phyloP scores from a whole-genome alignment of 345 rosid species.

The Lenwebbia sp. region DNA sequence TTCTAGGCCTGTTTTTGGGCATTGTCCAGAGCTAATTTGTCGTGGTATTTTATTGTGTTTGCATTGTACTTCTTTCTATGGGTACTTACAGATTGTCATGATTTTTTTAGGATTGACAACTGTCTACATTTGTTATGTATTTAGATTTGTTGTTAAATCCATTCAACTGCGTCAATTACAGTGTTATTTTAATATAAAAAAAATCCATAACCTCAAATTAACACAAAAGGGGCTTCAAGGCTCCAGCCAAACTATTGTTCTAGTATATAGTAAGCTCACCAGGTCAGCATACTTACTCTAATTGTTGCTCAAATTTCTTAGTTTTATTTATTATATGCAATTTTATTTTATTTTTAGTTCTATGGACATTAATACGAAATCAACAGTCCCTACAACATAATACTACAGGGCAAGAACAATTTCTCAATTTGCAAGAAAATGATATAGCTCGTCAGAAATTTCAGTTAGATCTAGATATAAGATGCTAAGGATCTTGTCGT shows the following conservation, averaged over 20 bases:
- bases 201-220: background rate
- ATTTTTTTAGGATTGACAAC: background rate
- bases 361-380: background rate
- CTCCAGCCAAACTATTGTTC: background rate
- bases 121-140: background rate
- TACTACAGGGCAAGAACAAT: background rate
- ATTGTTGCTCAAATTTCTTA: background rate
- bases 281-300: background rate
- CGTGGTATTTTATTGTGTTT: background rate
- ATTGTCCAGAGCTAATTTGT: background rate
- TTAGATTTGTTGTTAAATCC: background rate
- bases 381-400: background rate
- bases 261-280: background rate
- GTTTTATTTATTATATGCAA: background rate
- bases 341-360: background rate
- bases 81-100: background rate
- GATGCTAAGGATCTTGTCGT: background rate
- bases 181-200: no score
- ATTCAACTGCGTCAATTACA: background rate
- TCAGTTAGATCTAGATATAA: background rate
- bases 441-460: background rate
- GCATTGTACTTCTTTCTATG: background rate
- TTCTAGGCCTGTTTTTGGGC: background rate
- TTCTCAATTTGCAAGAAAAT: background rate
- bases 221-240: background rate